Evolutionary conservation across 371 early-diverging fungal genomes (phyloP).

Genomic region (Batkoa obscura): DNA sequence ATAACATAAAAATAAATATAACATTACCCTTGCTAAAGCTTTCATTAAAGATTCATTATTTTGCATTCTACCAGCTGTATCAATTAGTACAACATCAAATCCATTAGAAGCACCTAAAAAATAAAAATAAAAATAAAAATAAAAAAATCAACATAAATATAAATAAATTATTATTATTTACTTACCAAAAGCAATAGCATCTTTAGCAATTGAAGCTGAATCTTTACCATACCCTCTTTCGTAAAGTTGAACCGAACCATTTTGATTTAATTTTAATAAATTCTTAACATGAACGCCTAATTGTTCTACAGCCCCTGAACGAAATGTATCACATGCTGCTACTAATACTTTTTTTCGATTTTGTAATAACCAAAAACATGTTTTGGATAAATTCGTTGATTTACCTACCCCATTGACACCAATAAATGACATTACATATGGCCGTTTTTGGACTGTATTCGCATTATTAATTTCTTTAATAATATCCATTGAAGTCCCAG

Average conservation of each 20-base stretch:
- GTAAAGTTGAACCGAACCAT: conserved; percentile 70
- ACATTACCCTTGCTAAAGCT: conserved; percentile 65
- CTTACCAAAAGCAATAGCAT: conserved; percentile 74
- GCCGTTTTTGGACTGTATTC: conserved; percentile 27
- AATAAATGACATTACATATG: conserved; percentile 86
- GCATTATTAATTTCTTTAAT: conserved; percentile 28
- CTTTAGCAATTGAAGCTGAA: conserved; percentile 94
- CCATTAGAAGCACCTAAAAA: conserved; percentile 27
- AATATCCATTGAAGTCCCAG: conserved; percentile 88
- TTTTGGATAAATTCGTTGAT: conserved; percentile 95
- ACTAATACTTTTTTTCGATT: conserved; percentile 83
- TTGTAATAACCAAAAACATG: conserved; percentile 94
- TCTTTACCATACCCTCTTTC: conserved; percentile 99
- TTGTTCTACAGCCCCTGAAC: conserved; percentile 99
- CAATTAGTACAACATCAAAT: conserved; percentile 96
- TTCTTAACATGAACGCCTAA: conserved; percentile 86
- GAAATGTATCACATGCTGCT: conserved; percentile 99
- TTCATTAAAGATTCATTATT: conserved; percentile 97
- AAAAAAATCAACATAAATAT: not conserved
- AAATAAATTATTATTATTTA: not conserved
- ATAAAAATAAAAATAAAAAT: not conserved
- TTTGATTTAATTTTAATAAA: conserved; percentile 57
- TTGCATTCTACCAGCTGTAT: conserved; percentile 99
- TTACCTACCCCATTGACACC: conserved; percentile 98
- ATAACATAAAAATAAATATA: not conserved